Evolutionary conservation across 495 filamentous ascomycete species (phyloP).

Genomic region (Penicillium maclennaniae): DNA sequence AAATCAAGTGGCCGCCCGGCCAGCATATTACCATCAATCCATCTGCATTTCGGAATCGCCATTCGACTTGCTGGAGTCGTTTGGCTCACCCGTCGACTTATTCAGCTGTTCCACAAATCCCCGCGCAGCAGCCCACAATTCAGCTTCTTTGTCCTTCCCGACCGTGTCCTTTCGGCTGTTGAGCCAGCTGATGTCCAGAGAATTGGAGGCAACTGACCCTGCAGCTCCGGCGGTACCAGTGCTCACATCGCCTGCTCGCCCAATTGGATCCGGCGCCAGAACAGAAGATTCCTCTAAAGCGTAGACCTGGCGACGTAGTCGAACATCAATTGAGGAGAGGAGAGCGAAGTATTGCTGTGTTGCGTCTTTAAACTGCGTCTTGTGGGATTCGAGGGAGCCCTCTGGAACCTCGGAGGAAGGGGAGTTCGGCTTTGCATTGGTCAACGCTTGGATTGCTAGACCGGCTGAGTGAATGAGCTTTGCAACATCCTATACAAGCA

Average conservation of each 20-base stretch:
- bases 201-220: conserved; percentile 23
- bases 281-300: conserved; percentile 75
- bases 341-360: conserved; percentile 66
- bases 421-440: conserved; percentile 43
- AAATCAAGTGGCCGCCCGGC: neutral
- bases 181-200: conserved; percentile 76
- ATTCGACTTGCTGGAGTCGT: conserved; percentile 9
- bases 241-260: conserved; percentile 24
- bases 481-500: conserved; percentile 45
- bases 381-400: conserved; percentile 48
- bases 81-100: conserved; percentile 1
- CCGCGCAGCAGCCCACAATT: conserved; percentile 65
- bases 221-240: conserved; percentile 13
- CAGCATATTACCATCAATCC: conserved; percentile 19
- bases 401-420: conserved; percentile 21
- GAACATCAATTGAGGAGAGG: conserved; percentile 64
- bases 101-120: conserved; percentile 42
- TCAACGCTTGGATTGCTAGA: conserved; percentile 64
- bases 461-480: conserved; percentile 65
- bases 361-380: conserved; percentile 55
- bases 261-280: conserved; percentile 43
- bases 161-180: conserved; percentile 78
- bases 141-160: conserved; percentile 71
- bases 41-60: conserved; percentile 33
- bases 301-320: conserved; percentile 71